A percentile compares a stretch with the other conserved stretches of the same genome.
These are phyloP conservation scores for Neoarthrinium moseri DNA, from an alignment of 2,329 filamentous ascomycete genomes.

Conservation along the genomic window DNA sequence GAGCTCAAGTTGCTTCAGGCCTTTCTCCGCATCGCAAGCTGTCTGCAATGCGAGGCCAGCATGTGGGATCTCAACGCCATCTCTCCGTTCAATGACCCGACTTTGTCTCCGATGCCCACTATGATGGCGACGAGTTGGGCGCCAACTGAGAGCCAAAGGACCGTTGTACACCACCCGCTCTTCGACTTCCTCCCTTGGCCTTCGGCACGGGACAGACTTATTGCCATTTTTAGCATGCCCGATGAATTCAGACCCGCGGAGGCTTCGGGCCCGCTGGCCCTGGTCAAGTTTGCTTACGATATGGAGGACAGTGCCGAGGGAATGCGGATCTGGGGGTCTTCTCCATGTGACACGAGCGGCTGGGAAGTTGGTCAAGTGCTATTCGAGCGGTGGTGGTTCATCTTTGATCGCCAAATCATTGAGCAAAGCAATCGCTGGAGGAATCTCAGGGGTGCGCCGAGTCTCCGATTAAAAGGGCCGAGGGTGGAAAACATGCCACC, in stretches of 20 bases:
- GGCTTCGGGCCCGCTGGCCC: conserved; percentile 43
- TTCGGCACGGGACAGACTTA: conserved; percentile 48
- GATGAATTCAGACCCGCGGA: conserved; percentile 44
- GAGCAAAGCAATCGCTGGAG: conserved; percentile 52
- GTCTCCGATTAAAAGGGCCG: conserved; percentile 17
- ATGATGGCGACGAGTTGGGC: conserved; percentile 45
- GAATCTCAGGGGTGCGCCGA: conserved; percentile 41
- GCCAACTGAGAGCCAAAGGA: conserved; percentile 48
- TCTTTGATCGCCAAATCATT: conserved; percentile 54
- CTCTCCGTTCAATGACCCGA: conserved; percentile 42
- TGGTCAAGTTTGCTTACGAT: conserved; percentile 55
- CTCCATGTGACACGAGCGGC: conserved; percentile 44
- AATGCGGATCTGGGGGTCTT: conserved; percentile 45
- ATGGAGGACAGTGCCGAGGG: conserved; percentile 55
- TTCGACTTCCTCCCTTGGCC: conserved; percentile 61
- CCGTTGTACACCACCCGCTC: conserved; percentile 54
- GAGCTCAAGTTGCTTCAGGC: conserved; percentile 48
- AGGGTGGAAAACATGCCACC: not conserved
- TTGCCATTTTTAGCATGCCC: conserved; percentile 46
- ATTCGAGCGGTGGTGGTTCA: conserved; percentile 61
- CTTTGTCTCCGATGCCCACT: conserved; percentile 24
- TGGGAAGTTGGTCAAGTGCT: conserved; percentile 61
- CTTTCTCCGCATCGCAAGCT: conserved; percentile 43
- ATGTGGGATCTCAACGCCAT: conserved; percentile 45
- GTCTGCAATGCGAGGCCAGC: conserved; percentile 38